Evolutionary conservation across 441 rosid species (phyloP), one percentile per base, ranked within the genome.

Genomic region (Geranium incanum): DNA sequence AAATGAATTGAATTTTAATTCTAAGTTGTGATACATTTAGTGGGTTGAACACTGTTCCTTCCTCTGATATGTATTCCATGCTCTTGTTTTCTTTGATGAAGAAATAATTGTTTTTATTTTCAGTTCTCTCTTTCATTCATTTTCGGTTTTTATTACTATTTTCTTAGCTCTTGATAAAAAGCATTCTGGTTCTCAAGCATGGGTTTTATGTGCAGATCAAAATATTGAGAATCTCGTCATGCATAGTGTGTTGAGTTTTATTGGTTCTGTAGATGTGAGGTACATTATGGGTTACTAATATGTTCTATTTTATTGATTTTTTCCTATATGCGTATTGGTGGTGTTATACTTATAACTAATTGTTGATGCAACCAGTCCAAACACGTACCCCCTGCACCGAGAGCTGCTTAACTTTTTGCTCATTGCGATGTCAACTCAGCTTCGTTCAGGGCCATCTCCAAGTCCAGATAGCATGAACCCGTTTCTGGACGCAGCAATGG

Each of bases 391-490:
- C 73, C 82, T 91, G 77, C 98, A 95, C 82, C 97, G 86, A 80
- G 98, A 95, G 88, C 81, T 92, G 86, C 89, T 95, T 66, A 87
- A 86, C 78, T 95, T 95, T 89, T 78, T 88, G 86, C 86, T 89
- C 60, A 83, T 91, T 71, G 87, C 91, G 0, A 89, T 95, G 99
- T 88, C 98, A 69, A 88, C 99, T 69, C 98, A 95, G 81, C 98
- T 95, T 81, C 90, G 81, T 59, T 89, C 83, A 45, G 93, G 88
- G 23, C 93, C 96, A 70, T 78, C 92, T 48, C 96, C 93, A 11
- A 92, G 92, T 75, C 86, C 86, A 28, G 73, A 80, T 57, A 93
- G 91, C 78, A 84, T 78, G 36, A 90, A 92, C 71, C 97, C 97
- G 68, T 92, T 95, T 78, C 82, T 88, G 72, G 96, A 95, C 70